Evolutionary conservation across 2,329 filamentous ascomycete genomes (phyloP).

Genomic region (Daldinia eschscholtzii): DNA sequence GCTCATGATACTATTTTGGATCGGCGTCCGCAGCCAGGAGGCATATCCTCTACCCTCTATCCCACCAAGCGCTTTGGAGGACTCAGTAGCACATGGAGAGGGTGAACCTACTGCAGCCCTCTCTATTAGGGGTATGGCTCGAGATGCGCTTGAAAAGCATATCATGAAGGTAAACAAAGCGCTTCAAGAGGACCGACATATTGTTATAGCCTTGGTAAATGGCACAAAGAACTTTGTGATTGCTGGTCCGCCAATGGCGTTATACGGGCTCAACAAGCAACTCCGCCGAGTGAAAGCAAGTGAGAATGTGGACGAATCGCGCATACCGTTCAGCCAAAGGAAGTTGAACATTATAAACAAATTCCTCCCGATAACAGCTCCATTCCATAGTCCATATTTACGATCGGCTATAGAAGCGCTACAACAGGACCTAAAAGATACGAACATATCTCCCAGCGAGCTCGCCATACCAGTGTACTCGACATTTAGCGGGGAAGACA

Average conservation of each 20-base stretch:
- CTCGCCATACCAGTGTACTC: constrained; percentile 58
- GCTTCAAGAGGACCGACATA: constrained; percentile 44
- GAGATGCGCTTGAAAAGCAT: constrained; percentile 39
- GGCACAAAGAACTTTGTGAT: constrained; percentile 50
- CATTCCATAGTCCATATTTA: constrained; percentile 57
- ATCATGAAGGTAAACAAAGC: constrained; percentile 46
- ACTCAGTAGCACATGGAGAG: constrained; percentile 43
- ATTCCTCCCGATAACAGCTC: constrained; percentile 57
- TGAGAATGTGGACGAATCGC: constrained; percentile 45
- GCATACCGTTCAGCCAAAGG: constrained; percentile 52
- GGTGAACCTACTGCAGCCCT: constrained; percentile 51
- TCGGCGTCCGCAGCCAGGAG: constrained; percentile 50
- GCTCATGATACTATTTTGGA: constrained; percentile 54
- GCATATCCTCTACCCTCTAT: constrained; percentile 42
- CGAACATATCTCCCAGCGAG: constrained; percentile 55
- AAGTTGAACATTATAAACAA: constrained; percentile 46
- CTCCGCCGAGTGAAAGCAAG: constrained; percentile 47
- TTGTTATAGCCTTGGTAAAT: constrained; percentile 50
- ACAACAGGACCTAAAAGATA: constrained; percentile 40
- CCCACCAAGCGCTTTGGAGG: constrained; percentile 35
- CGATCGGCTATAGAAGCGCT: constrained; percentile 43
- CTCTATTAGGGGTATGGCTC: constrained; percentile 46
- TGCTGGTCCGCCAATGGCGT: constrained; percentile 48
- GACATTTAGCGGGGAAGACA: constrained; percentile 50
- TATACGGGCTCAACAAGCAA: constrained; percentile 48